These are phyloP conservation scores for Carex pumila DNA, from an alignment of 176 grass and related monocot genomes.

Conservation along the genomic window DNA sequence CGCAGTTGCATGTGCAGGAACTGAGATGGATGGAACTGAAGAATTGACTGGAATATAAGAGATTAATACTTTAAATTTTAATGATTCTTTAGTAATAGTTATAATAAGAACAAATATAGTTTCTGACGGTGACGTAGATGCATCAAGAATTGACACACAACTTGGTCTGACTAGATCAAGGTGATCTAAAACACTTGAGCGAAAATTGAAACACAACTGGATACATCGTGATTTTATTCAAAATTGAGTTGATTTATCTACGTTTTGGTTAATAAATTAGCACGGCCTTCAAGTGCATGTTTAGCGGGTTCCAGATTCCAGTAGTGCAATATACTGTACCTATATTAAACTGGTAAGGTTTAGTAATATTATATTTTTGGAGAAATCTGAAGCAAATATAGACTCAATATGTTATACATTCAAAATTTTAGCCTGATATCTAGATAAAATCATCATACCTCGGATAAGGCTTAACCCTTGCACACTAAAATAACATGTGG, in stretches of 20 bases:
- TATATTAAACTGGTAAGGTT: not conserved
- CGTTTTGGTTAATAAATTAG: not conserved
- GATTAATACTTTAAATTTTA: not conserved
- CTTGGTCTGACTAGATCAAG: not conserved
- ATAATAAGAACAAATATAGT: not conserved
- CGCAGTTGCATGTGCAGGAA: slow-evolving; percentile 32
- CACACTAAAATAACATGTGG: slow-evolving; percentile 79
- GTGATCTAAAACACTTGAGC: not conserved
- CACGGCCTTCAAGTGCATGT: not conserved
- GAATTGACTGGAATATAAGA: slow-evolving; percentile 56
- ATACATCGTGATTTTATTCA: not conserved
- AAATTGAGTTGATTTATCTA: not conserved
- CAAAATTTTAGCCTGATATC: slow-evolving; percentile 5
- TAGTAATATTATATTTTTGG: not conserved
- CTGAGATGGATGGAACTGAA: slow-evolving; percentile 27
- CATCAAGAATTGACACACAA: not conserved
- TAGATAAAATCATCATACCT: slow-evolving; percentile 44
- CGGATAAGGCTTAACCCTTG: slow-evolving; percentile 62
- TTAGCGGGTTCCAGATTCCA: not conserved
- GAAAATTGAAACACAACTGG: not conserved
- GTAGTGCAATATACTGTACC: not conserved
- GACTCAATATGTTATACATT: not conserved
- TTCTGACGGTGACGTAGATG: not conserved
- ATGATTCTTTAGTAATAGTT: not conserved
- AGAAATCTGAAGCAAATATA: slow-evolving; percentile 7